A percentile compares a stretch with the other conserved stretches of the same genome.
Conservation (phyloP, 2,329 filamentous ascomycete genomes). For the Beauveria sp. region DNA sequence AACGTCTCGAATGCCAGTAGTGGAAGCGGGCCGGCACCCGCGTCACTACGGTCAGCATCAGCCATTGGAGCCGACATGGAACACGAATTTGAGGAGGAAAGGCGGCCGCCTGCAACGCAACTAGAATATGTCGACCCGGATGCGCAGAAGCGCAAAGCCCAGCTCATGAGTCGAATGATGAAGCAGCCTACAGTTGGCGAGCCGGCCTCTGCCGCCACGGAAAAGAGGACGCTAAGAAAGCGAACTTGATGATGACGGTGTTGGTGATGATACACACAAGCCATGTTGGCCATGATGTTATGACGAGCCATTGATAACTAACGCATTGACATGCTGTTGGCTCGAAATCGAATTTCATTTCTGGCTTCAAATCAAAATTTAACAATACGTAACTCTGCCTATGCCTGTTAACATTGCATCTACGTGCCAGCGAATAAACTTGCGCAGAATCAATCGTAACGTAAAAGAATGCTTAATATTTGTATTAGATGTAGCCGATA, state of each 20-base stretch:
- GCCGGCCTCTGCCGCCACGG: not conserved
- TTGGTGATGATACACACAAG: not conserved
- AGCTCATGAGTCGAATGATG: conserved; percentile 39
- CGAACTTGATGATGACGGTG: not conserved
- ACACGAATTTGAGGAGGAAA: conserved; percentile 20
- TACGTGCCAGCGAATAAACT: not conserved
- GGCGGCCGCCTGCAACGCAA: conserved; percentile 40
- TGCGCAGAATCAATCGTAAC: not conserved
- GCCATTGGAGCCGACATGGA: conserved; percentile 13
- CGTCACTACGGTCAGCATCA: conserved; percentile 12
- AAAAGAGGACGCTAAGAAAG: conserved; percentile 1
- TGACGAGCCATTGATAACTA: not conserved
- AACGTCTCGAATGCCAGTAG: conserved; percentile 47
- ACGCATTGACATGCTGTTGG: not conserved
- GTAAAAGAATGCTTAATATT: not conserved
- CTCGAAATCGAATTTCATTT: not conserved
- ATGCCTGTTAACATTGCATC: not conserved
- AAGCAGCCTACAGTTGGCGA: conserved; percentile 13
- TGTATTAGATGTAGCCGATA: not conserved
- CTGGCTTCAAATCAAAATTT: not conserved
- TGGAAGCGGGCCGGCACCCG: conserved; percentile 31
- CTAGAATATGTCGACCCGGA: conserved; percentile 46
- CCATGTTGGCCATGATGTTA: not conserved
- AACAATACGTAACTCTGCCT: not conserved
- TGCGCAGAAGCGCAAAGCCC: conserved; percentile 35